Base-by-base conservation (phyloP, 768 basidiomycete species). In the Atractiella rhizophila region DNA sequence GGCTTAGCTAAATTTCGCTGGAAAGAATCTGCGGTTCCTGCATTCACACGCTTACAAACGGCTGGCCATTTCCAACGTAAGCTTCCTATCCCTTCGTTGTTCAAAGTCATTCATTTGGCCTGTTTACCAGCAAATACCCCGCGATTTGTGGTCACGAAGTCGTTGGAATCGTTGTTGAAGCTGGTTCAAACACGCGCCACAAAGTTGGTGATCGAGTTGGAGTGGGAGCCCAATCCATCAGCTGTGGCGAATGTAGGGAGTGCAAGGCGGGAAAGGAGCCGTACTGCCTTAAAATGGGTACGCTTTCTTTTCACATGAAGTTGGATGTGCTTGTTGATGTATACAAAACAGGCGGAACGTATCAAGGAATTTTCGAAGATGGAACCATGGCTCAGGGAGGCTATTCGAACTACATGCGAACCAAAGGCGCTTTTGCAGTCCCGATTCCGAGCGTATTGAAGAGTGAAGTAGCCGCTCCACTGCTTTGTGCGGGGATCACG, bases 161-260 rank as follows among this genome's bases (percentile, higher is more conserved):
- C n/a, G n/a, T n/a, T n/a, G n/a, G n/a, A n/a, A n/a, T n/a, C n/a
- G n/a, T n/a, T n/a, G n/a, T n/a, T n/a, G n/a, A n/a, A n/a, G n/a
- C n/a, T n/a, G n/a, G n/a, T n/a, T n/a, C n/a, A n/a, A n/a, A n/a
- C n/a, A n/a, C n/a, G n/a, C n/a, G n/a, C n/a, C n/a, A n/a, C 53
- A 58, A 58, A 45, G 57, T 62, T 19, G 63, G 63, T 35, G 51
- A 59, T 39, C 46, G 55, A 26, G 62, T 58, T 33, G 62, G 61
- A 39, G 59, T 63, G n/a, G 62, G 62, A 23, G 62, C 62, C 10
- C 60, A 60, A 48, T 57, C 56, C 4, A 38, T 41, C 5, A 43
- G 46, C 10, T 56, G 54, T 47, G 21, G 32, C 29, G 32, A 49
- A n/a, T 56, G 54, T 46, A 41, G 46, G 12, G 28, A 16, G 15